These are phyloP conservation scores for Collybia sordida DNA, from an alignment of 768 basidiomycete species.

Conservation along the genomic window DNA sequence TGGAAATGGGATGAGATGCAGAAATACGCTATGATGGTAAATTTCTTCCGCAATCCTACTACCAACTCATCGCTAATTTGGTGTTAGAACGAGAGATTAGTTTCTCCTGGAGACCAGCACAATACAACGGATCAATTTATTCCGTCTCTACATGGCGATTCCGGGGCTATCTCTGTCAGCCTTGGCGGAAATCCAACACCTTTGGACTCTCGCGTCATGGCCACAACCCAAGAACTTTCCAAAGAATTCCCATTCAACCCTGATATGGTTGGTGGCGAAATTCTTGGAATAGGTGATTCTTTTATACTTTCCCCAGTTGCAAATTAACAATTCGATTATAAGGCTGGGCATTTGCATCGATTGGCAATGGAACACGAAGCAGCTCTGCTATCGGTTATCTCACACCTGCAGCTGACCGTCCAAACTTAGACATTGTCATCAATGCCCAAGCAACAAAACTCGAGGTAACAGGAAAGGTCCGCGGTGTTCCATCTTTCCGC, in stretches of 20 bases:
- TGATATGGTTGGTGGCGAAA: no score
- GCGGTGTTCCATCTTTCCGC: slow-evolving; percentile 7
- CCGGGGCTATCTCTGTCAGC: no score
- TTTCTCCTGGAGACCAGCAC: no score
- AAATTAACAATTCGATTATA: no score
- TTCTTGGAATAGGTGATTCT: no score
- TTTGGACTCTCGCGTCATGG: no score
- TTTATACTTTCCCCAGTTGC: background rate
- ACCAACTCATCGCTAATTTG: background rate
- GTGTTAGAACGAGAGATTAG: background rate
- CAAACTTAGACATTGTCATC: slow-evolving; percentile 25
- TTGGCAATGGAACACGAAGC: slow-evolving; percentile 19
- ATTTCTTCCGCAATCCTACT: background rate
- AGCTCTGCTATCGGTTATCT: slow-evolving; percentile 21
- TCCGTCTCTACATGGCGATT: no score
- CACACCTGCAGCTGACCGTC: slow-evolving; percentile 21
- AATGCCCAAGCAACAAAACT: slow-evolving; percentile 6
- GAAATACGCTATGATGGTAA: slow-evolving; percentile 14
- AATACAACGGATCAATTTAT: no score
- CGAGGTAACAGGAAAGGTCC: background rate
- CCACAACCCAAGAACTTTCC: no score
- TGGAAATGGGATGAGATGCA: slow-evolving; percentile 22
- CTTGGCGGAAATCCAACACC: no score
- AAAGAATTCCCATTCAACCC: no score
- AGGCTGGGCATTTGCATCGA: slow-evolving; percentile 13